phyloP scores from a whole-genome alignment of 169 alveolate genomes.

The Toxoplasma gondii region DNA sequence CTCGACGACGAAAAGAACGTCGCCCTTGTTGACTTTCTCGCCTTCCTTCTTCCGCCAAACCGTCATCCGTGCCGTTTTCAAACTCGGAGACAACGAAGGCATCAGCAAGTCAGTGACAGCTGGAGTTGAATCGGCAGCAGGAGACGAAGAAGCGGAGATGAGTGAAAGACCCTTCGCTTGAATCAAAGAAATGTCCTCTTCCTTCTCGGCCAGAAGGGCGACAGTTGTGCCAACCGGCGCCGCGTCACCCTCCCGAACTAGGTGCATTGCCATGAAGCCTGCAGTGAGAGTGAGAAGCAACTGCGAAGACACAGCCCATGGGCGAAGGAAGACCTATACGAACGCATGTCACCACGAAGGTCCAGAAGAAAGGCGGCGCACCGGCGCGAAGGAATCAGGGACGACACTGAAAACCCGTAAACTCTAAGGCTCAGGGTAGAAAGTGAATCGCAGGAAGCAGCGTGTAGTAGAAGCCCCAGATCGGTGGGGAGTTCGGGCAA shows the following conservation, averaged over 20 bases:
- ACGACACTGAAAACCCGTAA: no score
- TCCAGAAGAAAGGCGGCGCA: no score
- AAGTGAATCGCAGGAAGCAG: no score
- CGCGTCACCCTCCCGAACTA: constrained; percentile 47
- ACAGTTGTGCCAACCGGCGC: constrained; percentile 49
- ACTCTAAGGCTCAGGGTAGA: no score
- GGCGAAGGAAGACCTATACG: no score
- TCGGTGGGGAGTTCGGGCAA: no score
- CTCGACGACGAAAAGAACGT: constrained; percentile 60
- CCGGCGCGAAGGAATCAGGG: no score
- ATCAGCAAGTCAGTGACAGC: not conserved
- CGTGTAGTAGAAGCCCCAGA: not conserved
- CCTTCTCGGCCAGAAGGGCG: constrained; percentile 21
- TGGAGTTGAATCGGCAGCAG: not conserved
- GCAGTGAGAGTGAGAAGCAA: not conserved
- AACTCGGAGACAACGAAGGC: not conserved
- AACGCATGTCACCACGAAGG: no score
- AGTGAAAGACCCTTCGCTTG: not conserved
- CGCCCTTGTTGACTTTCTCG: constrained; percentile 38
- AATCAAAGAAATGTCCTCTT: constrained; percentile 21
- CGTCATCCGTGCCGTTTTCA: not conserved
- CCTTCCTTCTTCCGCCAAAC: constrained; percentile 24
- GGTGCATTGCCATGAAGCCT: constrained; percentile 37
- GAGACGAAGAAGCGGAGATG: not conserved
- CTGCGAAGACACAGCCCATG: not conserved